Evolutionary conservation across 495 filamentous ascomycete species (phyloP).

Genomic region (Penicillium maclennaniae): DNA sequence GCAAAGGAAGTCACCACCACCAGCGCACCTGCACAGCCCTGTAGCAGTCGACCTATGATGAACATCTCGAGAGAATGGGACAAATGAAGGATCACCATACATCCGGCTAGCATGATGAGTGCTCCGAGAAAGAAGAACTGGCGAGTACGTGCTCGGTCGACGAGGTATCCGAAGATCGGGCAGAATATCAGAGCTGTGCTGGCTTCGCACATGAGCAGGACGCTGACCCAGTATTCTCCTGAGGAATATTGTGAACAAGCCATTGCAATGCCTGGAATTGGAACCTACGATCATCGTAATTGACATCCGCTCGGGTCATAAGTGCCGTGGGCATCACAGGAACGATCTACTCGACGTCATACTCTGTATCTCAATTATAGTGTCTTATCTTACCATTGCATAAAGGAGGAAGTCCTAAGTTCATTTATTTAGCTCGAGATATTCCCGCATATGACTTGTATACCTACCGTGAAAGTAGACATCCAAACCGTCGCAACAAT

Average conservation of each 20-base stretch:
- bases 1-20: slow-evolving; percentile 64
- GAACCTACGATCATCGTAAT: neutral
- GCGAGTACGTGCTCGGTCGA: slow-evolving; percentile 46
- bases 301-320: neutral
- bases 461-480: slow-evolving; percentile 63
- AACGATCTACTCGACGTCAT: neutral
- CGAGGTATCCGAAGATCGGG: slow-evolving; percentile 52
- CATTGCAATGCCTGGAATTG: neutral
- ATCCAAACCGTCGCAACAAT: slow-evolving; percentile 59
- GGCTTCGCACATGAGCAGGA: slow-evolving; percentile 58
- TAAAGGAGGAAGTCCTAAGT: neutral
- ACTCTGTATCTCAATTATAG: neutral
- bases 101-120: slow-evolving; percentile 50
- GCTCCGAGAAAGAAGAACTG: slow-evolving; percentile 57
- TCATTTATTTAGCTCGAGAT: neutral
- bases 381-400: neutral
- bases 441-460: neutral
- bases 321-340: neutral
- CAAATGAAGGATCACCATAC: slow-evolving; percentile 54
- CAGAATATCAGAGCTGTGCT: slow-evolving; percentile 55
- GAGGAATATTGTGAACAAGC: neutral
- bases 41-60: slow-evolving; percentile 54
- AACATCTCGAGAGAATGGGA: slow-evolving; percentile 21
- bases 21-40: slow-evolving; percentile 58
- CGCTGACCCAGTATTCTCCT: slow-evolving; percentile 36